Percentiles rank a stretch among this genome's conserved stretches.
These are phyloP conservation scores for Colletotrichum cuscutae DNA, from an alignment of 2,329 filamentous ascomycete species.

Conservation along the genomic window DNA sequence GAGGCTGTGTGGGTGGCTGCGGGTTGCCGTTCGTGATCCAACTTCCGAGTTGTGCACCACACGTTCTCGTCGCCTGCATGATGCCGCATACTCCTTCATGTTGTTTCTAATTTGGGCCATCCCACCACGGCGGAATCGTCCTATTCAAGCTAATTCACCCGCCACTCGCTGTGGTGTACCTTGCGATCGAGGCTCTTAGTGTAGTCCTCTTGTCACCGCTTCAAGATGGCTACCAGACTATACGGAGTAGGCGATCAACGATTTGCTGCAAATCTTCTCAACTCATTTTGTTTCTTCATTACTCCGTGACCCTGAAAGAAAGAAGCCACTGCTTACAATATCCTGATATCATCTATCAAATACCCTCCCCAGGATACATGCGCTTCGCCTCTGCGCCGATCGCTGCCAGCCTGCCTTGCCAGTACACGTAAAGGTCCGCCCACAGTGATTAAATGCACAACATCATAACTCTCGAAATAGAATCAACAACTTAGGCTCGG, in stretches of 20 bases:
- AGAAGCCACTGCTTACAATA: slow-evolving; percentile 13
- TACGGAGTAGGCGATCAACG: not conserved
- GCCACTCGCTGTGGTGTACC: no score
- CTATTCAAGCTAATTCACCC: not conserved
- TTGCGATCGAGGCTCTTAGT: not conserved
- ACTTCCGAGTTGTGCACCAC: not conserved
- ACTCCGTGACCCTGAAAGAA: not conserved
- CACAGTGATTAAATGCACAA: slow-evolving; percentile 2
- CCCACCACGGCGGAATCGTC: not conserved
- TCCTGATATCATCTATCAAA: slow-evolving; percentile 22
- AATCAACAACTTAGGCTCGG: slow-evolving; percentile 11
- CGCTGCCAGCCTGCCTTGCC: slow-evolving; percentile 26
- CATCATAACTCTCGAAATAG: slow-evolving; percentile 8
- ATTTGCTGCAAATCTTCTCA: not conserved
- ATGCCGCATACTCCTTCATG: not conserved
- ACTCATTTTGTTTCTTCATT: not conserved
- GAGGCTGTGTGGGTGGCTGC: not conserved
- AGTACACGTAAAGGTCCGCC: slow-evolving; percentile 6
- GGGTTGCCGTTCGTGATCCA: not conserved
- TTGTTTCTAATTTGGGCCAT: not conserved
- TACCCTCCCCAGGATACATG: slow-evolving; percentile 6
- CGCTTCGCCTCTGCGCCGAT: slow-evolving; percentile 34
- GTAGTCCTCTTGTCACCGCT: not conserved
- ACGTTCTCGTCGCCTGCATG: not conserved
- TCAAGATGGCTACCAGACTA: not conserved